Evolutionary conservation across 2,329 filamentous ascomycete species (phyloP).

Genomic region (Ophiostoma quercus): DNA sequence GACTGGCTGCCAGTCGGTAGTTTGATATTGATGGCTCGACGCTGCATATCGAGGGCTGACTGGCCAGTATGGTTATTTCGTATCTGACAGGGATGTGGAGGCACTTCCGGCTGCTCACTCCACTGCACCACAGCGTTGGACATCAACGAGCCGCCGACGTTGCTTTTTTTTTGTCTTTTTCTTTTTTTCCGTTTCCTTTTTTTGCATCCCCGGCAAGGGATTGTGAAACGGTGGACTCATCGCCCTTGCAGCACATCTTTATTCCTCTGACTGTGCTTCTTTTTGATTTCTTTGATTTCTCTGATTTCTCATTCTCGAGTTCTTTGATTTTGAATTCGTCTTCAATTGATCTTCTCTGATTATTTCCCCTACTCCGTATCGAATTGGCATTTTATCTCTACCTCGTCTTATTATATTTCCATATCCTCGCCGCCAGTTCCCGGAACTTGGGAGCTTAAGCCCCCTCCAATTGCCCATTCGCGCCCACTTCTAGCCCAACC

Average conservation of each 20-base stretch:
- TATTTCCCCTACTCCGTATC: not conserved
- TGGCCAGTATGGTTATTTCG: not conserved
- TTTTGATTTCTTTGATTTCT: not conserved
- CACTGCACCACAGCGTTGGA: conserved; percentile 15
- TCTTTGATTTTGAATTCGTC: conserved; percentile 1
- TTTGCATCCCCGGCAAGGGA: not conserved
- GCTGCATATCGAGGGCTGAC: not conserved
- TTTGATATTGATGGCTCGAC: not conserved
- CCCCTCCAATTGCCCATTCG: not conserved
- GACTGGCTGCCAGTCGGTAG: not conserved
- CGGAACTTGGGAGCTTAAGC: not conserved
- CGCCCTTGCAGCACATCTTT: not conserved
- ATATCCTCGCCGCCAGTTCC: not conserved
- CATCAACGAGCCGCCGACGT: conserved; percentile 5
- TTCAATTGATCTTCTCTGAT: not conserved
- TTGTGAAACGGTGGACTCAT: conserved; percentile 15
- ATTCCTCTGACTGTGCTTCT: not conserved
- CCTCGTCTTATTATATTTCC: not conserved
- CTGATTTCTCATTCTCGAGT: not conserved
- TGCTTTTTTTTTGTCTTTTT: not conserved
- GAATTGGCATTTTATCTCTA: not conserved
- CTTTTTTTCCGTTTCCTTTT: conserved; percentile 11
- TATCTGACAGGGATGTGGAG: not conserved
- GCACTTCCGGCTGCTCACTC: not conserved
- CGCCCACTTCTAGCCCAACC: conserved; percentile 12